Evolutionary conservation across 2,329 filamentous ascomycete genomes (phyloP), one percentile per base, ranked within the genome.

Genomic region (Didymella exigua): DNA sequence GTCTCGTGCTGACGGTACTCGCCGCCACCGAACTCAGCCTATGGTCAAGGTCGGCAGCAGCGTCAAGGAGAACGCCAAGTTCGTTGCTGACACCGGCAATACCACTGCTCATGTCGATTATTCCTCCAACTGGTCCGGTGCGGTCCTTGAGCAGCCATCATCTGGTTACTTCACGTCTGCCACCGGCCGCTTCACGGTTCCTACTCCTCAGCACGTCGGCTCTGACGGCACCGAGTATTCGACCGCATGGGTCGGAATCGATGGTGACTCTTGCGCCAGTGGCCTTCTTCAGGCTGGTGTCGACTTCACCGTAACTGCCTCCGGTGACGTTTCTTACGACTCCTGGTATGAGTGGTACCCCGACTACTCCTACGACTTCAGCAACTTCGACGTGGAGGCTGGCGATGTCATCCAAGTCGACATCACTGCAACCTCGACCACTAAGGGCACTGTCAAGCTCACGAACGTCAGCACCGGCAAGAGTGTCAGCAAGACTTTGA

Each of bases 281-380:
- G 81, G 82, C 7, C 84, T 86, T 48, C 72, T 86, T 5, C 83
- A 86, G 67, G 82, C 82, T 1, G 84, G 84, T 27, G 72, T 86
- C 30, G 83, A 86, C 69, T 84, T 84, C 67, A 80, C 78, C 46
- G 71, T 81, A 36, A 38, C 34, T 18, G 54, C 54, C 49, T 50
- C 53, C n/a, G 59, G 59, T 9, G 57, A 65, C 0, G 76, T 78
- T 3, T 75, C 68, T 6, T 86, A 80, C 63, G 79, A 82, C 51
- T 81, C 83, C 16, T 86, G 84, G 83, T 86, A 84, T 63, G 84
- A 86, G 69, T 86, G 83, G 84, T 84, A 81, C 61, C 83, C 84
- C 1, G 80, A 84, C 63, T 80, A 80, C 60, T 79, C 82, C 23
- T 79, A 82, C 61, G 78, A 82, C 64, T 85, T 85, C 69, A 69